Evolutionary conservation across 164 flowering plant genomes (phyloP).

Genomic region (Piper betle): DNA sequence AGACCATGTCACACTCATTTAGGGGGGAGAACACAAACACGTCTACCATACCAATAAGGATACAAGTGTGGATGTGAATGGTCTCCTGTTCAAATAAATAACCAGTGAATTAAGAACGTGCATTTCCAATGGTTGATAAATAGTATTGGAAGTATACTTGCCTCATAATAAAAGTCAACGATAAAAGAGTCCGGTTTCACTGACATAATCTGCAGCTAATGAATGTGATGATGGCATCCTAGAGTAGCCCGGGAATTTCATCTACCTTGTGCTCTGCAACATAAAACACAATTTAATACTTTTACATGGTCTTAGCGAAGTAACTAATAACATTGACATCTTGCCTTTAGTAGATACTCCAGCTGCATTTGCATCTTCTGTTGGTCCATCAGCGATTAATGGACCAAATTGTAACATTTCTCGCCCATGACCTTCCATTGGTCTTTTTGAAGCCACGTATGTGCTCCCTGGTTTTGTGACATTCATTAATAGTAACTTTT

Average conservation of each 20-base stretch:
- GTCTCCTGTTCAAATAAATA: constrained; percentile 36
- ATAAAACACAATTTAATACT: background rate
- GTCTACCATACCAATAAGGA: constrained; percentile 65
- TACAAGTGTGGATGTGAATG: constrained; percentile 64
- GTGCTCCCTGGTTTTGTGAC: constrained; percentile 50
- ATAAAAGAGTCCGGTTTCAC: constrained; percentile 62
- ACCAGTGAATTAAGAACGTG: no score
- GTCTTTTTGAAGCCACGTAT: constrained; percentile 54
- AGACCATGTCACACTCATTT: constrained; percentile 76
- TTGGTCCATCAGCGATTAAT: constrained; percentile 53
- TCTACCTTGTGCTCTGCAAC: constrained; percentile 54
- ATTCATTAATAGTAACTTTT: background rate
- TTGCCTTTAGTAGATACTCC: constrained; percentile 44
- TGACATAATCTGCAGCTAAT: constrained; percentile 29
- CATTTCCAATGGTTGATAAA: no score
- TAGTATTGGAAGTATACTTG: constrained; percentile 4
- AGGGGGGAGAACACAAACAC: constrained; percentile 46
- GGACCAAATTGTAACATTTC: constrained; percentile 81
- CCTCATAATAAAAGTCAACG: constrained; percentile 72
- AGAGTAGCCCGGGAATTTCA: constrained; percentile 52
- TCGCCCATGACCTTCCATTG: constrained; percentile 78
- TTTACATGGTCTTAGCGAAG: no score
- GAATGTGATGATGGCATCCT: constrained; percentile 49
- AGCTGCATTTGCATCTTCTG: constrained; percentile 39
- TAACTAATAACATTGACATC: constrained; percentile 5